Conservation (phyloP, 208 protist genomes). For the Leishmania tarentolae region DNA sequence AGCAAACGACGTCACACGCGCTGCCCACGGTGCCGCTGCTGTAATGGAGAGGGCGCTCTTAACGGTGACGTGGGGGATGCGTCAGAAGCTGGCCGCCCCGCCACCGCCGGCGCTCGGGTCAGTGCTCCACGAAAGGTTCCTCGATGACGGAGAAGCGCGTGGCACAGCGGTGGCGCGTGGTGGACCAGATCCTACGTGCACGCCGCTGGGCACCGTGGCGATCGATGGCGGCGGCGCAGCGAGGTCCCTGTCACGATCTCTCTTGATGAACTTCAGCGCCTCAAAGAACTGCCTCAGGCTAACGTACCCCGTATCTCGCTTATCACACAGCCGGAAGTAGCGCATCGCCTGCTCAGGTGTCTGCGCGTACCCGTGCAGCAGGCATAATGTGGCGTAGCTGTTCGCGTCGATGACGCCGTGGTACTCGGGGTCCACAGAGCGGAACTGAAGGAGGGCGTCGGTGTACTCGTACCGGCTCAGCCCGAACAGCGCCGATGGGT, state of each 20-base stretch:
- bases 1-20: background rate
- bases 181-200: background rate
- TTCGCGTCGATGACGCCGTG: conserved; percentile 62
- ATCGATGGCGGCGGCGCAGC: background rate
- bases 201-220: background rate
- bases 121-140: background rate
- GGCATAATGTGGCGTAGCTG: conserved; percentile 54
- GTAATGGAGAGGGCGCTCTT: background rate
- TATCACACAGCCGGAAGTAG: conserved; percentile 40
- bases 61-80: background rate
- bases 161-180: background rate
- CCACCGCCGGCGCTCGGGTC: background rate
- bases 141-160: background rate
- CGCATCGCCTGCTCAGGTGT: conserved; percentile 34
- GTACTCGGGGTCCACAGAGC: conserved; percentile 63
- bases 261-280: conserved; percentile 25
- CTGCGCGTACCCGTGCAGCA: conserved; percentile 32
- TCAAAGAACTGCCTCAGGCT: conserved; percentile 40
- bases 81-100: background rate
- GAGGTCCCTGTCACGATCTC: background rate
- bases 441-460: conserved; percentile 85
- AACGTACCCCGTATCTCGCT: conserved; percentile 25
- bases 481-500: conserved; percentile 71
- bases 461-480: conserved; percentile 80
- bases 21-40: conserved; percentile 3